These are phyloP conservation scores for Psilocybe tampanensis DNA, from an alignment of 768 basidiomycete genomes.

Conservation along the genomic window DNA sequence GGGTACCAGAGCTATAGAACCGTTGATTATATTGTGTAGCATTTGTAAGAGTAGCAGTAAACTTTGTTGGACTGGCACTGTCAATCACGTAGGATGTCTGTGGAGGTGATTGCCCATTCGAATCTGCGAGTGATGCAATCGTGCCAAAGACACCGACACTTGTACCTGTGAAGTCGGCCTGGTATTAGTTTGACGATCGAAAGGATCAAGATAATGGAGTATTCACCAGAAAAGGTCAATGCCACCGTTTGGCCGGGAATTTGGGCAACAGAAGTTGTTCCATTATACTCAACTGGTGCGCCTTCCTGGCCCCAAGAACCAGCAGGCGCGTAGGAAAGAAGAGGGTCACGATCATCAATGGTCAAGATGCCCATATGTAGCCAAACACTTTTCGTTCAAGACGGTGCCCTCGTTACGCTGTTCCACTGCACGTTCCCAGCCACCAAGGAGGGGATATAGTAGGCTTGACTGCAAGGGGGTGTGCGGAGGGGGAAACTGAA, in stretches of 20 bases:
- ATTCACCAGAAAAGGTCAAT: constrained; percentile 3
- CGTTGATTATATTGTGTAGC: not conserved
- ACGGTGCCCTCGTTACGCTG: too few relatives aligned
- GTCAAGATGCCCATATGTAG: not conserved
- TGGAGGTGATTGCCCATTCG: not conserved
- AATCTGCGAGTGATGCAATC: not conserved
- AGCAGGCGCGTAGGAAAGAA: not conserved
- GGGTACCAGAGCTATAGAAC: constrained; percentile 3
- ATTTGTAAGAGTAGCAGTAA: not conserved
- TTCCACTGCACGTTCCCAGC: too few relatives aligned
- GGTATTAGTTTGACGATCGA: not conserved
- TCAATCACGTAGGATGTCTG: constrained; percentile 9
- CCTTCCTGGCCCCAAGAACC: not conserved
- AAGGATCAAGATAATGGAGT: not conserved
- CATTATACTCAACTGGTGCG: not conserved
- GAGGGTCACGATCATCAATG: constrained; percentile 4
- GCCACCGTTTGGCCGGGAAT: not conserved
- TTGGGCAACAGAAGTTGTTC: not conserved
- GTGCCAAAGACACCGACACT: constrained; percentile 3
- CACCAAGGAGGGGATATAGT: too few relatives aligned
- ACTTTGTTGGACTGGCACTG: not conserved
- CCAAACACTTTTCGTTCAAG: not conserved
- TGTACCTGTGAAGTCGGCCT: not conserved
- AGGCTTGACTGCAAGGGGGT: too few relatives aligned
- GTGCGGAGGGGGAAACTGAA: too few relatives aligned